These are phyloP conservation scores for Epicoccum nigrum DNA, from an alignment of 2,329 filamentous ascomycete genomes.

Conservation along the genomic window DNA sequence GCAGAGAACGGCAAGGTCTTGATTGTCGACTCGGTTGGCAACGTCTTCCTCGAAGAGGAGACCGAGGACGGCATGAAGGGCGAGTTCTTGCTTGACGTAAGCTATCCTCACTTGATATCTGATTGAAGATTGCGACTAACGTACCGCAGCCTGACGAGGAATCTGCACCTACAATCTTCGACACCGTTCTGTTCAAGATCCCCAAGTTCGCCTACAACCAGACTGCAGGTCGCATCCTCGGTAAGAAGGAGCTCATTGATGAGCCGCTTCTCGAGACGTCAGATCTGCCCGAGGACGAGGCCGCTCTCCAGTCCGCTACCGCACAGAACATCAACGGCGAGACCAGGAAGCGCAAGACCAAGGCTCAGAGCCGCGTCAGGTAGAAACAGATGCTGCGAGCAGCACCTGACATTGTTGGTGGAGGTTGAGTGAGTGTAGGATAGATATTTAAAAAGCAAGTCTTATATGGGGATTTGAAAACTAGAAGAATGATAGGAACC, in stretches of 20 bases:
- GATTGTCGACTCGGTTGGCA: conserved; percentile 87
- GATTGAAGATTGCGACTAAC: conserved; percentile 16
- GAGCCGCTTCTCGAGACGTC: conserved; percentile 45
- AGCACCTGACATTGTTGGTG: neutral
- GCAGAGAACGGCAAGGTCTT: conserved; percentile 95
- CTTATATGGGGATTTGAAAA: neutral
- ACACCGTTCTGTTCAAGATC: conserved; percentile 82
- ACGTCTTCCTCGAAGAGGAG: conserved; percentile 93
- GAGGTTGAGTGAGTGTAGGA: conserved; percentile 8
- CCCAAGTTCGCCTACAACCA: conserved; percentile 73
- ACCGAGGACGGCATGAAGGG: conserved; percentile 83
- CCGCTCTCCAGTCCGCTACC: conserved; percentile 51
- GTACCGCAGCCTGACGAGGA: conserved; percentile 74
- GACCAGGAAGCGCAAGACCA: conserved; percentile 49
- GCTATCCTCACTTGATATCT: conserved; percentile 44
- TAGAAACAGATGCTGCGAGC: conserved; percentile 8
- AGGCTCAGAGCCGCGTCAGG: conserved; percentile 32
- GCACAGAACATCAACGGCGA: conserved; percentile 55
- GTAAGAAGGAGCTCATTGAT: conserved; percentile 46
- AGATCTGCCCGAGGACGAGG: conserved; percentile 47
- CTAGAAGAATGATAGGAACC: neutral
- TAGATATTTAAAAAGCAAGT: conserved; percentile 5
- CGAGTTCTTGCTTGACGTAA: conserved; percentile 87
- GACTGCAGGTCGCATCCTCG: conserved; percentile 52
- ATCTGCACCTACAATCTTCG: conserved; percentile 72